These are phyloP conservation scores for Bacidia rubella DNA, from an alignment of 495 filamentous ascomycete genomes.

Conservation along the genomic window DNA sequence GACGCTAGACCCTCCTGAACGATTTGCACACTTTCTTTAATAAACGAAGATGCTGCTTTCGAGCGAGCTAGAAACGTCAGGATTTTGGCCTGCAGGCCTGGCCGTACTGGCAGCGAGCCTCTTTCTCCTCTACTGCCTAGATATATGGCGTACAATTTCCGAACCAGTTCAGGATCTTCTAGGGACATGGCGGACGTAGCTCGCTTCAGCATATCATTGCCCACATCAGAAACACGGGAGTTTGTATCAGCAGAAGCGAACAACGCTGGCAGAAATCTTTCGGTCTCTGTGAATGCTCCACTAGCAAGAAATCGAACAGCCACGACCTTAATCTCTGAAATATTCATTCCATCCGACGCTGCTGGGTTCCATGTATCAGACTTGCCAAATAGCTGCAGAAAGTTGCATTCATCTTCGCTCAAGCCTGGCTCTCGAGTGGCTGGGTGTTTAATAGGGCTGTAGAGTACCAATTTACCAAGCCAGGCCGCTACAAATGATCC, in stretches of 20 bases:
- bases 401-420: slow-evolving; percentile 53
- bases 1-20: slow-evolving; percentile 50
- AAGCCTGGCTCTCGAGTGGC: slow-evolving; percentile 52
- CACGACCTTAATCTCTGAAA: slow-evolving; percentile 50
- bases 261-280: slow-evolving; percentile 71
- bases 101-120: slow-evolving; percentile 41
- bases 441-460: slow-evolving; percentile 29
- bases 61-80: slow-evolving; percentile 67
- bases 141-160: slow-evolving; percentile 56
- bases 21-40: slow-evolving; percentile 47
- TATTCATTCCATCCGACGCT: slow-evolving; percentile 46
- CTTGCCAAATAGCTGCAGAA: slow-evolving; percentile 53
- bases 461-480: slow-evolving; percentile 68
- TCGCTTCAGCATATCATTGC: slow-evolving; percentile 75
- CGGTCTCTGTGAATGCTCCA: slow-evolving; percentile 66
- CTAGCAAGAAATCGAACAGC: slow-evolving; percentile 61
- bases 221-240: slow-evolving; percentile 62
- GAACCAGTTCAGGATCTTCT: slow-evolving; percentile 51
- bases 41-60: slow-evolving; percentile 47
- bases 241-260: slow-evolving; percentile 73
- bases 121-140: slow-evolving; percentile 33
- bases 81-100: slow-evolving; percentile 62
- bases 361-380: slow-evolving; percentile 56
- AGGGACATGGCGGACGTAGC: slow-evolving; percentile 48
- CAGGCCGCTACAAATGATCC: slow-evolving; percentile 60